These are phyloP conservation scores for Amoebophrya sp. DNA, from an alignment of 169 alveolate species.

Conservation along the genomic window DNA sequence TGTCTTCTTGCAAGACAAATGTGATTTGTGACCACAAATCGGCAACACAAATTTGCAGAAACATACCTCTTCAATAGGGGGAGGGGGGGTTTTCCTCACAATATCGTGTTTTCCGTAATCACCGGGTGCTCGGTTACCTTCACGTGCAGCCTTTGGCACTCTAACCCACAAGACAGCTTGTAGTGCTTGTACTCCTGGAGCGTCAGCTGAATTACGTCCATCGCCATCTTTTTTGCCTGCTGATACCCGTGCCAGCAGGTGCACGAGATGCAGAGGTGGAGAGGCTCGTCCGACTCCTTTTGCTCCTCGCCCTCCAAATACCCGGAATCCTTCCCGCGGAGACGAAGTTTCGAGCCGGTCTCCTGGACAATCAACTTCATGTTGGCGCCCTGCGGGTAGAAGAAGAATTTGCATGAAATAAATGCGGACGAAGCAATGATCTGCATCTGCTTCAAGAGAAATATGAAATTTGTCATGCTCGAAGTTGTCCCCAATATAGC, in stretches of 20 bases:
- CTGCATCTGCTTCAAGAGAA: no score
- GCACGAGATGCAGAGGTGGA: constrained; percentile 84
- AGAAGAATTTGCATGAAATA: no score
- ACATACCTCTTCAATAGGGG: no score
- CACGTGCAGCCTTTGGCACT: background rate
- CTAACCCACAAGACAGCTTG: no score
- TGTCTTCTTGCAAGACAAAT: no score
- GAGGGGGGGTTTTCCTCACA: no score
- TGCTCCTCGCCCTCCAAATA: constrained; percentile 83
- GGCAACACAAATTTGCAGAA: no score
- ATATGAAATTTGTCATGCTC: no score
- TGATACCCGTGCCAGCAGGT: constrained; percentile 72
- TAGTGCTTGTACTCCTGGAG: constrained; percentile 12
- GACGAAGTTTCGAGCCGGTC: constrained; percentile 73
- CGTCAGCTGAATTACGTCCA: background rate
- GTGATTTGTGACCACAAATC: no score
- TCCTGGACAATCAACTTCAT: constrained; percentile 82
- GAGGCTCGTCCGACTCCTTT: constrained; percentile 82
- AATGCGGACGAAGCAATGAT: no score
- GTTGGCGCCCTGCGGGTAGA: constrained; percentile 84
- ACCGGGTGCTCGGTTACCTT: constrained; percentile 16
- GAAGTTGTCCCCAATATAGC: no score
- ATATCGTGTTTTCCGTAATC: background rate
- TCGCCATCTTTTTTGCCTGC: constrained; percentile 65
- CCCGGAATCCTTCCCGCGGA: constrained; percentile 91